Conservation (phyloP, 2,329 filamentous ascomycete genomes). For the Fusarium azukiicola region DNA sequence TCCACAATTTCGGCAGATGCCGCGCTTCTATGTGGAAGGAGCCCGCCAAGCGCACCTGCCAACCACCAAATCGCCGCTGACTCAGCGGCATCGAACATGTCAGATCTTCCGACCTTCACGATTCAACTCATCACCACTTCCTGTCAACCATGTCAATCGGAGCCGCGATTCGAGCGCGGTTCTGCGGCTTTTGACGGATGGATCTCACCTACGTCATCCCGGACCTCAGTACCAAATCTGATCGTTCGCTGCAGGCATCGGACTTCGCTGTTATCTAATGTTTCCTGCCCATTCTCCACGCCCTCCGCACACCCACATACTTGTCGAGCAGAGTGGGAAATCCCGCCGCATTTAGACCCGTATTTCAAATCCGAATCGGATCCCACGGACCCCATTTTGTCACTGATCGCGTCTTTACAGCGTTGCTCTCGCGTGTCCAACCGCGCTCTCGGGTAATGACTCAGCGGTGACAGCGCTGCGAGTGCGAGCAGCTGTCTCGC, state of each 20-base stretch:
- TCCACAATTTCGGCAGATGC: neutral
- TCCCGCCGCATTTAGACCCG: neutral
- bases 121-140: constrained; percentile 1
- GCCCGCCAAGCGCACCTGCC: neutral
- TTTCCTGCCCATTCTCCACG: constrained; percentile 14
- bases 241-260: neutral
- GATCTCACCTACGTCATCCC: constrained; percentile 19
- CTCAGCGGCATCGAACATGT: constrained; percentile 16
- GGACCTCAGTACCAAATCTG: neutral
- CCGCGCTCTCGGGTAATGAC: constrained; percentile 11
- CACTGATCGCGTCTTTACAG: neutral
- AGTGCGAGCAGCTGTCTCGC: constrained; percentile 10
- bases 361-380: constrained; percentile 1
- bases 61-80: constrained; percentile 7
- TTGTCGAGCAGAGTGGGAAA: constrained; percentile 9
- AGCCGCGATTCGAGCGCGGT: neutral
- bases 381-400: neutral
- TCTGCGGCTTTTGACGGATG: neutral
- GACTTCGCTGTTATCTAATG: neutral
- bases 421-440: neutral
- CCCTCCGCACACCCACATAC: neutral
- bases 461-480: constrained; percentile 21
- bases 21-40: neutral
- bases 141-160: constrained; percentile 5
- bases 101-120: neutral